Base-by-base conservation (phyloP, 345 rosid genomes). In the Adansonia digitata region DNA sequence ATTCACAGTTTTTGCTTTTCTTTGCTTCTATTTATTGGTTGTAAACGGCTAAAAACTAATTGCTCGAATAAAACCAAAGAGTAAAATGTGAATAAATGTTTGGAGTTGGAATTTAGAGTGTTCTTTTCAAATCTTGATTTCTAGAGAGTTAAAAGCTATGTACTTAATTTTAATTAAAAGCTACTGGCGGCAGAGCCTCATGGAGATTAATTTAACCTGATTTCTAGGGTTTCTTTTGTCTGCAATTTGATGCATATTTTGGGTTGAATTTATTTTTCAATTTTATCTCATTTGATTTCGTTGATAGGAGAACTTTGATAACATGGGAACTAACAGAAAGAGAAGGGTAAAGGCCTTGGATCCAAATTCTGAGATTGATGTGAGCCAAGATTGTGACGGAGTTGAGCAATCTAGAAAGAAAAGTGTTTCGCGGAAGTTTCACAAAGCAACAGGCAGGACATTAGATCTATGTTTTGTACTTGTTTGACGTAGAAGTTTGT, bases 251-350 rank as follows among this genome's bases (percentile, higher is more conserved):
- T 60, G 56, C 10, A 13, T 13, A 8, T 37, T 9, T 46, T 10
- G 46, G 31, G n/a, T n/a, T 74, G 1, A 61, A 60, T n/a, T 18
- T 34, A 11, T 31, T n/a, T n/a, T 60, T 73, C 53, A 5, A 31
- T 40, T 39, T 45, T 43, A 29, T 49, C 26, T 49, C 39, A 18
- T 67, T 56, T 24, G 55, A 22, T 27, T 59, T 59, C 24, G 18
- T 46, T 31, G 34, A 49, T 34, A 45, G 67, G 67, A 14, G 31
- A 74, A 1, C 7, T 61, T 63, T 43, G 37, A 40, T 29, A 14
- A 49, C 71, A 84, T 86, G 89, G 78, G 55, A 77, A 66, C 73
- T 68, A 26, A 52, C 46, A 62, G 74, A 75, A 84, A 77, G 59
- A 77, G 56, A 64, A 55, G 53, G 61, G 71, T 61, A 12, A 78